Percentiles rank a stretch among this genome's conserved stretches.
phyloP scores from a whole-genome alignment of 768 basidiomycete species.

The Leccinum obscurum region DNA sequence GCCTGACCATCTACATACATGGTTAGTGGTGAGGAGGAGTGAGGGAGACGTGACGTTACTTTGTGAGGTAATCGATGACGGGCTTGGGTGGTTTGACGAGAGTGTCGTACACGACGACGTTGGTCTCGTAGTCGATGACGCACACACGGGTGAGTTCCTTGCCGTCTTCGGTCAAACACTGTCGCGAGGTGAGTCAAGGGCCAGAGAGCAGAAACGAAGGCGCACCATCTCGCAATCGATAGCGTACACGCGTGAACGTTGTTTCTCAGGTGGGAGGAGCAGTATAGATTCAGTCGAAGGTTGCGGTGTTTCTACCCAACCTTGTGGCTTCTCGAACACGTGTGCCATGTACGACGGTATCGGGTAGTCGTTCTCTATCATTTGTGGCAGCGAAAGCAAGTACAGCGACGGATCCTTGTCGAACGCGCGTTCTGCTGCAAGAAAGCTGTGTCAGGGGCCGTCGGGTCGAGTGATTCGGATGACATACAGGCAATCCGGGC shows the following conservation, averaged over 20 bases:
- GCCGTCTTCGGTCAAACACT: conserved; percentile 90
- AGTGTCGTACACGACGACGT: conserved; percentile 79
- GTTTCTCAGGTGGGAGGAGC: conserved; percentile 31
- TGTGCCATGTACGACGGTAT: conserved; percentile 84
- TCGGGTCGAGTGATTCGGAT: neutral
- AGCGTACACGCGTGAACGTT: conserved; percentile 63
- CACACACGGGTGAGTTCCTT: conserved; percentile 87
- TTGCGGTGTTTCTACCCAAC: conserved; percentile 84
- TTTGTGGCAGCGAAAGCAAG: conserved; percentile 75
- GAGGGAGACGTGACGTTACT: conserved; percentile 41
- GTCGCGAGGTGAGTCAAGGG: neutral
- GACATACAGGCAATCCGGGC: conserved; percentile 40
- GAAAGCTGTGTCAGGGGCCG: conserved; percentile 8
- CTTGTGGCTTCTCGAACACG: conserved; percentile 58
- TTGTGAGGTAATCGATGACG: conserved; percentile 89
- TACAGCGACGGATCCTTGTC: conserved; percentile 70
- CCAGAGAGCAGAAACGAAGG: neutral
- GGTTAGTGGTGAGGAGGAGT: neutral
- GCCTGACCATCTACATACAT: conserved; percentile 75
- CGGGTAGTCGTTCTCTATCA: conserved; percentile 94
- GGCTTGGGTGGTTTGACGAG: conserved; percentile 87
- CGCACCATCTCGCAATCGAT: conserved; percentile 97
- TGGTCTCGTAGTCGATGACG: conserved; percentile 74
- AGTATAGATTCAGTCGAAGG: conserved; percentile 33
- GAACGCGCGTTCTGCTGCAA: conserved; percentile 57